Base-by-base conservation (phyloP, 202 grass and related monocot species). In the Schoenoplectus tabernaemontani region DNA sequence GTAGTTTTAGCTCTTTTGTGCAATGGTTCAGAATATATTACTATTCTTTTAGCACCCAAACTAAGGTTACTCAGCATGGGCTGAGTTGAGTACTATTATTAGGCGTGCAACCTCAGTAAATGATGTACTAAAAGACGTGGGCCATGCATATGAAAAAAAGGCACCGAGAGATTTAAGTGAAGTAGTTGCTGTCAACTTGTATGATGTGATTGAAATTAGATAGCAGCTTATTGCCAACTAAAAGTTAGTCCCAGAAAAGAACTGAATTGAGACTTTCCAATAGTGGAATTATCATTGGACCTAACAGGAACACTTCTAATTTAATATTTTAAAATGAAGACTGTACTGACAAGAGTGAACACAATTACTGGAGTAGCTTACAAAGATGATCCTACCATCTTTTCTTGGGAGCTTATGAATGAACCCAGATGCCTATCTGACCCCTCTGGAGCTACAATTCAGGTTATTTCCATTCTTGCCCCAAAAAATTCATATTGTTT, bases 321-420 rank as follows among this genome's bases (percentile, higher is more conserved):
- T 33, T n/a, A 2, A 74, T 70, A 6, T 74, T 50, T 30, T 30
- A 81, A 24, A 39, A 32, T 59, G 56, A 77, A 95, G 92, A 71
- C 90, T 3, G 83, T 99, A 54, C 88, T 99, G 77, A 96, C 85
- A 33, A 66, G 96, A 80, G 79, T 85, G 62, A 99, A 99, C 90
- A 91, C 87, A 33, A 65, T 93, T 9, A 99, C 69, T 39, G 86
- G 90, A 38, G 85, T 91, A 80, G 86, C 88, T n/a, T 99, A 99
- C 88, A 99, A 83, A 81, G 70, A 96, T 83, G 96, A 99, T 77
- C 92, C 92, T 17, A 95, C 96, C 64, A 89, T 96, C 79, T 82
- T 99, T 83, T 86, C 96, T 44, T 99, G 96, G 96, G 92, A 99
- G 88, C 90, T 99, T 26, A 99, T 99, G 86, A 99, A 99, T 83